phyloP scores from a whole-genome alignment of 176 grass and related monocot genomes.

The Microstegium vimineum region DNA sequence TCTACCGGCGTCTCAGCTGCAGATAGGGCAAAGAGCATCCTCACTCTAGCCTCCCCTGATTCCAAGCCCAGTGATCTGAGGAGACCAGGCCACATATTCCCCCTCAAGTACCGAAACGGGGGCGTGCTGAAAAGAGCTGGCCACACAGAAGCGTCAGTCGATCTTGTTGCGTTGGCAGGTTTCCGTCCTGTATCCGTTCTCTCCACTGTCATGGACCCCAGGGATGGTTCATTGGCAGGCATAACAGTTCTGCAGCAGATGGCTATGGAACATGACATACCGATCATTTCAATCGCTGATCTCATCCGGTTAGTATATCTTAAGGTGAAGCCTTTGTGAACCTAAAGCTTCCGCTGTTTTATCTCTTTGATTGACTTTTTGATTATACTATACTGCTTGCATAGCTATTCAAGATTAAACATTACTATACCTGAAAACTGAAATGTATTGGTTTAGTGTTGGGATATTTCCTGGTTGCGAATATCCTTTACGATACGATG shows the following conservation, averaged over 20 bases:
- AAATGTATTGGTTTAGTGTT: background rate
- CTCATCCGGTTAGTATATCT: conserved; percentile 82
- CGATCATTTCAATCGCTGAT: conserved; percentile 79
- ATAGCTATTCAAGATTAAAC: background rate
- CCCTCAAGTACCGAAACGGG: conserved; percentile 75
- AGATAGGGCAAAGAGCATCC: conserved; percentile 80
- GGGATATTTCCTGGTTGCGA: background rate
- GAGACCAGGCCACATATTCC: conserved; percentile 82
- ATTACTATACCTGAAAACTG: background rate
- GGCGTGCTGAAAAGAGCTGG: conserved; percentile 79
- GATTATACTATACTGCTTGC: background rate
- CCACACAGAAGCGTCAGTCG: conserved; percentile 79
- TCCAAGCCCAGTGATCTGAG: conserved; percentile 80
- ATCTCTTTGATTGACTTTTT: too few species aligned
- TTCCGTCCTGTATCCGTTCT: conserved; percentile 69
- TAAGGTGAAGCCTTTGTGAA: conserved; percentile 52
- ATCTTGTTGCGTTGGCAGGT: conserved; percentile 64
- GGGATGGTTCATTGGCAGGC: conserved; percentile 72
- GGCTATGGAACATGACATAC: conserved; percentile 62
- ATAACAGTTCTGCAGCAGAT: conserved; percentile 50
- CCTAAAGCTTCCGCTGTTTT: conserved; percentile 22
- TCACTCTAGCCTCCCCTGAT: conserved; percentile 68
- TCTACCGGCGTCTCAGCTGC: conserved; percentile 71
- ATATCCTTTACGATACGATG: background rate
- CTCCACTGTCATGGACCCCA: conserved; percentile 62